Evolutionary conservation across 1,284 basidiomycete species (phyloP).

Genomic region (Wallemia mellicola): DNA sequence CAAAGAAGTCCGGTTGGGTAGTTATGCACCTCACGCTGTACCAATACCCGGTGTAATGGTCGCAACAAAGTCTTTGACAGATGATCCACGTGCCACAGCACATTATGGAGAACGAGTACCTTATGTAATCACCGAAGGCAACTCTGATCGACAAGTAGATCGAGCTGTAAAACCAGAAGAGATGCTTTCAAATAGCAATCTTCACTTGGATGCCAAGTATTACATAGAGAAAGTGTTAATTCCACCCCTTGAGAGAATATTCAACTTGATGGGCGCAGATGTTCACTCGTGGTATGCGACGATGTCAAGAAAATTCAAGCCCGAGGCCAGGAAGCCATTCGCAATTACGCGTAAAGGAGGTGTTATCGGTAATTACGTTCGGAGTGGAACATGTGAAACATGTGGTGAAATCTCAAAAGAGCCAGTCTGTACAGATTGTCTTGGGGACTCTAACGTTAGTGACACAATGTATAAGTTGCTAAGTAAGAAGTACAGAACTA

Average conservation of each 20-base stretch:
- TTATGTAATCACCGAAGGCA: constrained; percentile 51
- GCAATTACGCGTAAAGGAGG: neutral
- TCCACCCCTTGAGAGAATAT: constrained; percentile 62
- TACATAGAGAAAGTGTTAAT: constrained; percentile 70
- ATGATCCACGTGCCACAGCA: constrained; percentile 51
- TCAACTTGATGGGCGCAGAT: constrained; percentile 72
- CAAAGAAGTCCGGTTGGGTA: constrained; percentile 73
- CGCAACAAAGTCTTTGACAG: constrained; percentile 38
- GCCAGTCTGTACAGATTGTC: neutral
- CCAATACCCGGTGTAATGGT: constrained; percentile 76
- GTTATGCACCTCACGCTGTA: constrained; percentile 54
- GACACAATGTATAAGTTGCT: neutral
- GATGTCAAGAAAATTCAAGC: constrained; percentile 35
- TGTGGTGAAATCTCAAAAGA: neutral
- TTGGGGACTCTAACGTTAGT: neutral
- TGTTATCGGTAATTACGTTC: neutral
- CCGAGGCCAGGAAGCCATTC: constrained; percentile 8
- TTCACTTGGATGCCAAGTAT: constrained; percentile 52
- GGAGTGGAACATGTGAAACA: neutral
- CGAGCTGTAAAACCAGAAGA: constrained; percentile 50
- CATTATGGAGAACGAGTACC: constrained; percentile 83
- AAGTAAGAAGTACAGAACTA: neutral
- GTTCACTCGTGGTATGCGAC: constrained; percentile 63
- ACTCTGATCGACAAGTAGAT: constrained; percentile 43
- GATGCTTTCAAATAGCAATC: constrained; percentile 38